Evolutionary conservation across 2,329 filamentous ascomycete species (phyloP).

Genomic region (Onygenales sp.): DNA sequence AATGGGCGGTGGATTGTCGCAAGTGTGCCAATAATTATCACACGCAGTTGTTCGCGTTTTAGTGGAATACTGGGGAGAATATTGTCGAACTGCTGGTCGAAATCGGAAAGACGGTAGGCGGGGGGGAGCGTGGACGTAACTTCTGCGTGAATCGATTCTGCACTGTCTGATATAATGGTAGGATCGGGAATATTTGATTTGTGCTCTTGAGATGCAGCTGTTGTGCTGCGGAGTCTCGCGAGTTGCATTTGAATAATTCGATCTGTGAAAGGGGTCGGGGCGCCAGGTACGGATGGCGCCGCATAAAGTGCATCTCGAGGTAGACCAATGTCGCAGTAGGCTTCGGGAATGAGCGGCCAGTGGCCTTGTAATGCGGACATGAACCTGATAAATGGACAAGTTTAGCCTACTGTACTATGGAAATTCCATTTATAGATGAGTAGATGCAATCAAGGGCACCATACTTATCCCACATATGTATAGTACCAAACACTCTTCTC

Average conservation of each 20-base stretch:
- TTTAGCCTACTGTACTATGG: not conserved
- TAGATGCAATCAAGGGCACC: not conserved
- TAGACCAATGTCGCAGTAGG: not conserved
- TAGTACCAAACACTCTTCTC: not conserved
- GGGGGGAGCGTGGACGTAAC: not conserved
- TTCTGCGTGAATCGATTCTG: not conserved
- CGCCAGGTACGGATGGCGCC: not conserved
- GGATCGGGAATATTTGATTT: not conserved
- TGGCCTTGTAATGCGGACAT: constrained; percentile 1
- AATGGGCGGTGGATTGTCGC: not conserved
- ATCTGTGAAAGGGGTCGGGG: not conserved
- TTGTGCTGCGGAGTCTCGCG: not conserved
- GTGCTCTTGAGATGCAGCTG: not conserved
- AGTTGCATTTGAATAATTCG: constrained; percentile 2
- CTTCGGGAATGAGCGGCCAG: not conserved
- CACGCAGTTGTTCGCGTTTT: not conserved
- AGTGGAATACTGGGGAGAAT: not conserved
- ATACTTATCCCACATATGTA: constrained; percentile 4
- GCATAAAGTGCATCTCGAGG: not conserved
- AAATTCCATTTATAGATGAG: not conserved
- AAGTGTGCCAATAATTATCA: not conserved
- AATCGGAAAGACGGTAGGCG: not conserved
- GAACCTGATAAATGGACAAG: not conserved
- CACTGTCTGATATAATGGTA: not conserved
- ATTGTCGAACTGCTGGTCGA: not conserved